phyloP scores from a whole-genome alignment of 148 eudicot genomes.

The Heliosperma pusillum region DNA sequence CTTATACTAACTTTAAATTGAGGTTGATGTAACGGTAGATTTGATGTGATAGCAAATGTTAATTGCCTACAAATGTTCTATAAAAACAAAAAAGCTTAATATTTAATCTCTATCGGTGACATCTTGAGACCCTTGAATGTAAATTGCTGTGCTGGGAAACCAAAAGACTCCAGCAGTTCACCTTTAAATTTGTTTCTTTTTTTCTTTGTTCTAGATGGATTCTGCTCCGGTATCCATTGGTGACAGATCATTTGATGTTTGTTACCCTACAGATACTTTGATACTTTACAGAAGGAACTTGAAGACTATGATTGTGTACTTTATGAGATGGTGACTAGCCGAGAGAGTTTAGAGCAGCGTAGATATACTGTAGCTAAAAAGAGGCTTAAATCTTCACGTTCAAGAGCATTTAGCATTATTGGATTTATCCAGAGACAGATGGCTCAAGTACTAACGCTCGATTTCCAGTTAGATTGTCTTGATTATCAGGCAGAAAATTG shows the following conservation, averaged over 20 bases:
- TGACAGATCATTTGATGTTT: neutral
- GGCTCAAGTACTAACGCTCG: conserved; percentile 76
- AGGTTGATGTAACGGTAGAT: neutral
- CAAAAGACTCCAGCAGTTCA: neutral
- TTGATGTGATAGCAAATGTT: neutral
- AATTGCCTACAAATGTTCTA: neutral
- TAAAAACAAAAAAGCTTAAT: neutral
- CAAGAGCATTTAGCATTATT: conserved; percentile 73
- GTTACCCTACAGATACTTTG: conserved; percentile 67
- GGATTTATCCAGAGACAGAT: conserved; percentile 91
- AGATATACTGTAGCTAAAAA: conserved; percentile 43
- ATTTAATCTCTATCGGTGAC: neutral
- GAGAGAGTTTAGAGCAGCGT: conserved; percentile 75
- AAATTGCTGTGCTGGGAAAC: neutral
- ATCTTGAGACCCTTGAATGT: neutral
- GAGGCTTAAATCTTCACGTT: conserved; percentile 47
- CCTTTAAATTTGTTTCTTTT: neutral
- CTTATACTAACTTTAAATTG: neutral
- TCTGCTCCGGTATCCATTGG: neutral
- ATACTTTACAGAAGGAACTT: conserved; percentile 75
- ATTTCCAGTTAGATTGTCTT: conserved; percentile 93
- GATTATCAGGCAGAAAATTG: conserved; percentile 88
- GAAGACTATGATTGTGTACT: conserved; percentile 89
- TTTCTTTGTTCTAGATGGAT: neutral
- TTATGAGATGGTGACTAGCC: conserved; percentile 95